phyloP scores from a whole-genome alignment of 2,329 filamentous ascomycete species.

The Claviceps arundinis region DNA sequence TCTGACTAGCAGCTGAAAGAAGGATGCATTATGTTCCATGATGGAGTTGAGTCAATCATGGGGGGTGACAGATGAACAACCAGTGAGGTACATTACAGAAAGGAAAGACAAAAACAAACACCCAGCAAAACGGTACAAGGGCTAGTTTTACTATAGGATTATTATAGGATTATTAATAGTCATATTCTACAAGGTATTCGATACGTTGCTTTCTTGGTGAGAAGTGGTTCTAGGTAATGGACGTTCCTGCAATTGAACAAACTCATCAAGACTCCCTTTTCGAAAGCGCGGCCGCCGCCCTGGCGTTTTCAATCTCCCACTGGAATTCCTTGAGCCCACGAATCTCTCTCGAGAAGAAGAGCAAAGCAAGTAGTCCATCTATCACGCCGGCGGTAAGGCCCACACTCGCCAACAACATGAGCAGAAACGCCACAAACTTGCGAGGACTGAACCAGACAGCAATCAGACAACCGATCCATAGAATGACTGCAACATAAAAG shows the following conservation, averaged over 20 bases:
- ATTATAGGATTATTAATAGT: conserved; percentile 1
- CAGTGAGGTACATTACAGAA: background rate
- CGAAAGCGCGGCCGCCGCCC: conserved; percentile 20
- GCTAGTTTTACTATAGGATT: background rate
- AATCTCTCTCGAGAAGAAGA: conserved; percentile 79
- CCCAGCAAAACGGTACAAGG: background rate
- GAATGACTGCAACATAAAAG: conserved; percentile 53
- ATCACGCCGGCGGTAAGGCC: conserved; percentile 63
- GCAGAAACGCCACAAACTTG: conserved; percentile 65
- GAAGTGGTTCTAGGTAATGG: background rate
- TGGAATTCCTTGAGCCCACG: conserved; percentile 79
- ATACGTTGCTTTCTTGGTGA: background rate
- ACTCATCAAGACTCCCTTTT: background rate
- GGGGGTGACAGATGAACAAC: no score
- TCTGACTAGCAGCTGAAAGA: background rate
- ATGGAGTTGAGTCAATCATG: background rate
- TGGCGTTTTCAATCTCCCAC: conserved; percentile 74
- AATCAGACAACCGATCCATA: conserved; percentile 62
- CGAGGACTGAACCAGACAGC: conserved; percentile 75
- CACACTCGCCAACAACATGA: conserved; percentile 69
- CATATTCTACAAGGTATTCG: background rate
- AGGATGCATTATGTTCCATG: background rate
- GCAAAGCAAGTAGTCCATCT: conserved; percentile 71
- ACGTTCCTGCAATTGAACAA: no score
- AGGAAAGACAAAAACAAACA: background rate